Evolutionary conservation across 768 basidiomycete genomes (phyloP).

Genomic region (Peribolospora kevripleyi): DNA sequence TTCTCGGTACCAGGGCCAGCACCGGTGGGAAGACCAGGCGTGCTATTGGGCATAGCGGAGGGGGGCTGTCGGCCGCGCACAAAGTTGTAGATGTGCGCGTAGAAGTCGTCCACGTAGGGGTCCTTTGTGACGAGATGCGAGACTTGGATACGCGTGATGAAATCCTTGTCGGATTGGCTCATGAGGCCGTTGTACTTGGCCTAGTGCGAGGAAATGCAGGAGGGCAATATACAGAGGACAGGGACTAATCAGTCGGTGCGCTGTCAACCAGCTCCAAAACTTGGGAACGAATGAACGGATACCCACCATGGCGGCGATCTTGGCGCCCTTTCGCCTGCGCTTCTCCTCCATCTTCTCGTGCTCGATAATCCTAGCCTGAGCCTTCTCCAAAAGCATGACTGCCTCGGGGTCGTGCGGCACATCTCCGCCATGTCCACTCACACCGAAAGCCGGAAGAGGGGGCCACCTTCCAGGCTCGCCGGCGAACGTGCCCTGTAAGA

Average conservation of each 20-base stretch:
- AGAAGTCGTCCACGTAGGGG: constrained; percentile 94
- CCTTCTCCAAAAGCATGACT: constrained; percentile 69
- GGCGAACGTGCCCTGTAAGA: neutral
- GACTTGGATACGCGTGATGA: constrained; percentile 95
- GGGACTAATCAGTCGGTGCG: neutral
- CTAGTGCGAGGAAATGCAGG: constrained; percentile 22
- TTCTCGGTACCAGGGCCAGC: no score
- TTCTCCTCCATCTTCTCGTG: constrained; percentile 45
- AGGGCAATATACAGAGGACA: constrained; percentile 1
- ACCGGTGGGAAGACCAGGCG: no score
- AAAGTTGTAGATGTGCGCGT: constrained; percentile 53
- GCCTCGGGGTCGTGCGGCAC: constrained; percentile 27
- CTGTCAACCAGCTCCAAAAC: no score
- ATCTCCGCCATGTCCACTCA: neutral
- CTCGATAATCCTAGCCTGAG: constrained; percentile 27
- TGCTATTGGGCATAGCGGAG: no score
- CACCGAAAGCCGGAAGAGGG: neutral
- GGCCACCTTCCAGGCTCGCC: neutral
- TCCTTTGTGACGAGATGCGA: constrained; percentile 87
- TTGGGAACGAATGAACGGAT: neutral
- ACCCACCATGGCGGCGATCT: constrained; percentile 68
- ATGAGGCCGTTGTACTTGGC: constrained; percentile 82
- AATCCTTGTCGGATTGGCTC: constrained; percentile 97
- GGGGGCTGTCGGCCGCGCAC: no score
- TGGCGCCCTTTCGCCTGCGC: constrained; percentile 51